Conservation (phyloP, 2,329 filamentous ascomycete genomes). For the Ilyonectria mors-panacis region DNA sequence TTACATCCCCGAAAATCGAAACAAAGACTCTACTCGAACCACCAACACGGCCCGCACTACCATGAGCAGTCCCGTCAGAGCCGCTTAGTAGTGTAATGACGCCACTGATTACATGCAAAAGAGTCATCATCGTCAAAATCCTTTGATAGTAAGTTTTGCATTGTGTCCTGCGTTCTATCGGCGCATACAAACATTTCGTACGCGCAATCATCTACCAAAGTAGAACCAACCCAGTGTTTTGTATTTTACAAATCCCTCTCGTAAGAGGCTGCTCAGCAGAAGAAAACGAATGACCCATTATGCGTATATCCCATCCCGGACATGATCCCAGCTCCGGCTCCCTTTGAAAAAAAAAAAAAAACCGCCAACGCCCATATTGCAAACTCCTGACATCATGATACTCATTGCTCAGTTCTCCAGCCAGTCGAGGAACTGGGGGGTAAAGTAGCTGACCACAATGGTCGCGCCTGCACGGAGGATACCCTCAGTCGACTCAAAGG, state of each 20-base stretch:
- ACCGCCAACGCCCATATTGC: conserved; percentile 35
- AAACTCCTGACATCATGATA: conserved; percentile 23
- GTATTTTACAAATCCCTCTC: conserved; percentile 21
- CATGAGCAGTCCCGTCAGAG: not conserved
- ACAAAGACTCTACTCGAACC: conserved; percentile 5
- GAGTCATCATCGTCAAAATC: not conserved
- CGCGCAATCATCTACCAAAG: conserved; percentile 11
- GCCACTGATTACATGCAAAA: not conserved
- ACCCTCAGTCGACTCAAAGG: conserved; percentile 93
- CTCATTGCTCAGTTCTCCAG: conserved; percentile 63
- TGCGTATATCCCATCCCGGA: conserved; percentile 23
- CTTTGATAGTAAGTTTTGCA: conserved; percentile 1
- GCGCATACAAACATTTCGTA: conserved; percentile 1
- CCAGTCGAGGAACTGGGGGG: conserved; percentile 83
- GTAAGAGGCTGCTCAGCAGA: conserved; percentile 2
- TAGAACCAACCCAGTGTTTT: conserved; percentile 1
- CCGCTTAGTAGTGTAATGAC: not conserved
- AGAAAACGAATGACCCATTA: conserved; percentile 25
- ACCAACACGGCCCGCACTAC: not conserved
- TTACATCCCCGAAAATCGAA: conserved; percentile 24
- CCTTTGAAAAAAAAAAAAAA: conserved; percentile 28
- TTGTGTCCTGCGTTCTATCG: conserved; percentile 17
- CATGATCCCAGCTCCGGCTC: conserved; percentile 27
- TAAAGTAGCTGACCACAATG: conserved; percentile 95
- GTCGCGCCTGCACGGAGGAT: conserved; percentile 94